Evolutionary conservation across 768 basidiomycete species (phyloP), one percentile per base, ranked within the genome.

Genomic region (Hericium rajendrae): DNA sequence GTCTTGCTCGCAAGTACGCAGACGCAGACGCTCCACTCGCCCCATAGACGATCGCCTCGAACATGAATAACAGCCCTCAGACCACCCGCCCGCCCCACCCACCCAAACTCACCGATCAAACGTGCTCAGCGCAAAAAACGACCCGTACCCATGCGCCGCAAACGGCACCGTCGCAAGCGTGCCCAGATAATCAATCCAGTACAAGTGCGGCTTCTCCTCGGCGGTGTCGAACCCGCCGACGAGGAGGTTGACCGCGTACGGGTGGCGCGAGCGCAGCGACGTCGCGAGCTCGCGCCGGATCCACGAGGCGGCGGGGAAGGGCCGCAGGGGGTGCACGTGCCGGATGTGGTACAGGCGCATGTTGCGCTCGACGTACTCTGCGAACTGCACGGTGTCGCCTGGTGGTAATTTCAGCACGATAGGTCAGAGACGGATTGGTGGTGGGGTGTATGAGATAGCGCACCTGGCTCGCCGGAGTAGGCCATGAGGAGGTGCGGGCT

Each of bases 171-270:
- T 81, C 3, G 85, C 81, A 67, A 89, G 78, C 5, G 97, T 95
- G 24, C 97, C 97, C 37, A 97, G 79, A 71, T 95, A 93, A 74
- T 99, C 97, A 59, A 97, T 78, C 94, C 94, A 98, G 76, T 94
- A 97, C 12, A 95, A 77, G 61, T 83, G 82, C 5, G 94, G 92
- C 15, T 75, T 74, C 61, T 81, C 66, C 6, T 80, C 79, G 41
- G 89, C 82, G 54, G 81, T 81, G 70, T 99, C 97, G 70, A 85
- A 98, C 13, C 97, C 97, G 6, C 90, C 95, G 10, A 99, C 74
- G 4, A 99, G 84, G 3, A 99, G 76, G 69, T 97, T 95, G 65
- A 99, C 97, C 1, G 86, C 70, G 71, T 97, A 98, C 0, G 95
- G 88, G 54, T 82, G 79, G 57, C 90, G 81, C 0, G 93, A 93